Evolutionary conservation across 73 alveolate species (phyloP), one percentile per base, ranked within the genome.

Genomic region (Stentor coeruleus): DNA sequence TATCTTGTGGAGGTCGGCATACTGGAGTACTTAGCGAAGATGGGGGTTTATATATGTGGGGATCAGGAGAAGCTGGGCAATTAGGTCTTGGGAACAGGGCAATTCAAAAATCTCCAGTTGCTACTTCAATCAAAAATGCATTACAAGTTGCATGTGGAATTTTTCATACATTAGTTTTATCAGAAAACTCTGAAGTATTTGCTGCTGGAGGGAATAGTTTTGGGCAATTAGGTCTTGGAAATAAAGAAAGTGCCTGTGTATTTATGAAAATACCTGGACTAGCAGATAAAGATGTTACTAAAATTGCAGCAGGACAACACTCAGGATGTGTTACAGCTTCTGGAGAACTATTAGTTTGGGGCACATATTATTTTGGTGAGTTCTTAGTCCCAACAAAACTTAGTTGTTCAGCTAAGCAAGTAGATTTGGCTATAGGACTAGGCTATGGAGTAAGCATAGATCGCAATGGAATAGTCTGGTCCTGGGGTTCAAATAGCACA

Each of bases 211-310:
- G 92, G 3, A 85, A 90, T 59, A 89, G 86, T 66, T 93, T 90
- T 35, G 99, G 99, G 0, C 93, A 95, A 86, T 84, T 95, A 33
- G 99, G 99, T 38, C 33, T 38, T 3, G 96, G 94, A 28, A 59
- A 41, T 59, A 87, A 86, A 60, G 83, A 84, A 35, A 76, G 57
- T 66, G 58, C 88, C n/a, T 38, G 59, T 38, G 39, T 55, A 14
- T 90, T 90, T 35, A 3, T 15, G 38, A 3, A 74, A 35, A 59
- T 91, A 14, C 59, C 59, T 31, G 89, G 83, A 59, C 55, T 85
- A n/a, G 66, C 84, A 1, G 85, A 82, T 38, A 89, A 82, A 77
- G 80, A 83, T 4, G 77, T 89, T 3, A 59, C 58, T 37, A 38
- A 74, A 42, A 82, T 91, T 20, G 80, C 93, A 35, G 93, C 94